Base-by-base conservation (phyloP, 2,329 filamentous ascomycete genomes). In the Penicillium sp. region DNA sequence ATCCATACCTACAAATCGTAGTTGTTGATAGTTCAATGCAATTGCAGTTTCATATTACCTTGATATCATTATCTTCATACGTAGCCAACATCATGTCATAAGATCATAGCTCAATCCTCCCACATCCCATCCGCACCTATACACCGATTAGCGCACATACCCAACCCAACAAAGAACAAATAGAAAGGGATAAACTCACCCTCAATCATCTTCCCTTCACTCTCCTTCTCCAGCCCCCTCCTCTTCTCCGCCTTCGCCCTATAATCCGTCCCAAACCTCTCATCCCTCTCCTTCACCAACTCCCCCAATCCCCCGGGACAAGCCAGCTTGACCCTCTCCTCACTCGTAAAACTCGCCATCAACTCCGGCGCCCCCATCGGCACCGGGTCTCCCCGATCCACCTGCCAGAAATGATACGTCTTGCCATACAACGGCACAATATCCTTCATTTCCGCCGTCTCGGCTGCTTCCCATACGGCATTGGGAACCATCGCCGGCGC, bases 341-440 rank as follows among this genome's bases (percentile, higher is more conserved):
- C 56, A 15, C 61, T 58, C 3, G 54, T 64, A 55, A 74, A 82
- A 59, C 81, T 83, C 54, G 76, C 80, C 79, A 86, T 84, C 56
- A 85, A 67, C 67, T 82, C 69, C 48, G 83, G 81, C 53, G 69
- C 64, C 0, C 82, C 82, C 55, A 84, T 61, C 1, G 82, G 82
- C 46, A 85, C 60, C 44, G 71, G 68, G 61, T 91, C 81, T 0
- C 87, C 87, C 6, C 79, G 74, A 69, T 94, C 88, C 15, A 84
- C 81, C 75, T 94, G 87, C 88, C 89, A 95, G 37, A 93, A 74
- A 65, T 95, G 88, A 66, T 85, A 93, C 1, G 84, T 81, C 65
- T 95, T 95, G 9, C 88, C 88, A 62, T 94, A 94, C 3, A 93
- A 65, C 0, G 78, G 75, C 3, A 88, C 71, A 0, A 93, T 76